Evolutionary conservation across 2,329 filamentous ascomycete genomes (phyloP).

Genomic region (Cercospora zeae-maydis): DNA sequence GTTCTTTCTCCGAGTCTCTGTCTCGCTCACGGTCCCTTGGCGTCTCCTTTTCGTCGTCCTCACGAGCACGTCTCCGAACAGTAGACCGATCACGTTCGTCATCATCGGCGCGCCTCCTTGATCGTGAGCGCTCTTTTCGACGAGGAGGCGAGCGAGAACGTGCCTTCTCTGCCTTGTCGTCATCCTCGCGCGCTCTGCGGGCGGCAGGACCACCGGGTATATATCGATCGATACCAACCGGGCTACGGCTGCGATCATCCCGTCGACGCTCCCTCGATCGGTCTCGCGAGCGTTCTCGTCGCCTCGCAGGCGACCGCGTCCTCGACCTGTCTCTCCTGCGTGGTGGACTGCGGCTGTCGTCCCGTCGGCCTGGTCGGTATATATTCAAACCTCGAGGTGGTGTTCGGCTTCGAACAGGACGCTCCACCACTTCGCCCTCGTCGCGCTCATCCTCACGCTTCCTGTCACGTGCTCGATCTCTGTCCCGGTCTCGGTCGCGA

Average conservation of each 20-base stretch:
- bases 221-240: conserved; percentile 40
- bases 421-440: conserved; percentile 34
- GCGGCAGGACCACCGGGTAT: conserved; percentile 35
- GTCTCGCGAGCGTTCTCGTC: conserved; percentile 17
- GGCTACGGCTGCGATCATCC: conserved; percentile 31
- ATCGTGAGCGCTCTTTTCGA: conserved; percentile 6
- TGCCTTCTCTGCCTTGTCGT: conserved; percentile 14
- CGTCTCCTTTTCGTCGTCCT: conserved; percentile 21
- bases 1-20: conserved; percentile 11
- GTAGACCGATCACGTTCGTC: conserved; percentile 10
- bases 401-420: conserved; percentile 22
- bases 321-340: conserved; percentile 22
- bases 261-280: conserved; percentile 17
- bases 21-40: conserved; percentile 24
- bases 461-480: conserved; percentile 28
- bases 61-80: conserved; percentile 8
- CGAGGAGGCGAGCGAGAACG: conserved; percentile 11
- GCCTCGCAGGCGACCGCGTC: conserved; percentile 23
- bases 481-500: conserved; percentile 28
- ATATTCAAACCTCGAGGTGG: conserved; percentile 16
- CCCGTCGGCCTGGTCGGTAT: conserved; percentile 20
- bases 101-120: conserved; percentile 33
- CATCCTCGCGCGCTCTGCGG: conserved; percentile 15
- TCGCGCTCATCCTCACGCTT: conserved; percentile 25
- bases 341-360: conserved; percentile 29